Percentiles rank a stretch among this genome's conserved stretches.
Conservation (phyloP, 2,329 filamentous ascomycete genomes). For the Pyrenophora graminea region DNA sequence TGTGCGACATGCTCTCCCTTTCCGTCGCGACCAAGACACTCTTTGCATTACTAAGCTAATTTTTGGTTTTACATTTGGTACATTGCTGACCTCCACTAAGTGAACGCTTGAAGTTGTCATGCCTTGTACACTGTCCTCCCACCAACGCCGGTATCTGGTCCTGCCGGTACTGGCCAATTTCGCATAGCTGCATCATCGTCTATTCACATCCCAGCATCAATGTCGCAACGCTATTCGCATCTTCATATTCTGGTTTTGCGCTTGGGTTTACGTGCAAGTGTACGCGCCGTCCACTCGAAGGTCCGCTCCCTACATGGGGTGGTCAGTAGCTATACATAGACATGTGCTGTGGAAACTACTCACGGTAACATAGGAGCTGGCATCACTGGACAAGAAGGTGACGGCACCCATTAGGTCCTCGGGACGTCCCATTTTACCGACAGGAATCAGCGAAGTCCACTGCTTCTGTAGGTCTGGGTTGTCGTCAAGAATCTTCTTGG, state of each 20-base stretch:
- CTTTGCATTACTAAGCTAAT: too few relatives aligned
- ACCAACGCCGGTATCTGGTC: not conserved
- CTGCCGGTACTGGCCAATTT: not conserved
- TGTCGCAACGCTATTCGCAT: not conserved
- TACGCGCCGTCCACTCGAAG: constrained; percentile 87
- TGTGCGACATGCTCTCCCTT: not conserved
- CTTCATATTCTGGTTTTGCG: not conserved
- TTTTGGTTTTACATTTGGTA: not conserved
- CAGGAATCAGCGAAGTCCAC: constrained; percentile 90
- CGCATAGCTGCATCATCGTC: not conserved
- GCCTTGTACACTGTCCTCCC: not conserved
- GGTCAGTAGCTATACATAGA: constrained; percentile 30
- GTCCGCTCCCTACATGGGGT: constrained; percentile 62
- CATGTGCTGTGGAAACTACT: not conserved
- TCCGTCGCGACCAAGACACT: too few relatives aligned
- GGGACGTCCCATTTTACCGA: constrained; percentile 90
- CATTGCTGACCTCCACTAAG: not conserved
- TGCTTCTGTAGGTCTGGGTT: constrained; percentile 87
- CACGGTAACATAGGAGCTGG: constrained; percentile 52
- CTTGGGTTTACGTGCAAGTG: constrained; percentile 65
- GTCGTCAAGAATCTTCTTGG: constrained; percentile 90
- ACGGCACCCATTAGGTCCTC: constrained; percentile 94
- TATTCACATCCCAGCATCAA: not conserved
- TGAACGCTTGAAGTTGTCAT: not conserved
- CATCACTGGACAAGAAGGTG: constrained; percentile 81